Evolutionary conservation across 2,329 filamentous ascomycete genomes (phyloP).

Genomic region (Aureobasidium lini): DNA sequence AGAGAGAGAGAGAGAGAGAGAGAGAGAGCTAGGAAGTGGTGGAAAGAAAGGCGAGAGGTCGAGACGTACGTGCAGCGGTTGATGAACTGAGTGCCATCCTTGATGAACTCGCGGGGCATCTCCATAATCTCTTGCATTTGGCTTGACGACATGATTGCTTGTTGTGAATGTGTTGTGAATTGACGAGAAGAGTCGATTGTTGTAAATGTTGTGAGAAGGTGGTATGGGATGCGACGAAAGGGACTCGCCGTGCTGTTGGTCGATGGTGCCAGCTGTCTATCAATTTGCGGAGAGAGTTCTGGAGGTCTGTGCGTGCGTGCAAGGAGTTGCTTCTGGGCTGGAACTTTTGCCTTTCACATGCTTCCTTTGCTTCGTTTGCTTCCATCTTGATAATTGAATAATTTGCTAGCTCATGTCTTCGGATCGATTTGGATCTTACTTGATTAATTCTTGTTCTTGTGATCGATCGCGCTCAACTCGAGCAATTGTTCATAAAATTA

Average conservation of each 20-base stretch:
- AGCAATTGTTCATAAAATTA: background rate
- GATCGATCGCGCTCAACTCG: no score
- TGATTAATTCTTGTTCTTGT: no score
- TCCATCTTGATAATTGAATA: background rate
- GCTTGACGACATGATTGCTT: constrained; percentile 5
- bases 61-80: constrained; percentile 39
- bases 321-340: background rate
- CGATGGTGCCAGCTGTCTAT: background rate
- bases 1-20: no score
- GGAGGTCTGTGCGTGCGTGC: background rate
- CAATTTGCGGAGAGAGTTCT: constrained; percentile 1
- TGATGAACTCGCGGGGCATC: constrained; percentile 21
- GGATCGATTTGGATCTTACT: no score
- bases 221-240: background rate
- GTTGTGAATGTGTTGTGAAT: background rate
- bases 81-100: constrained; percentile 43
- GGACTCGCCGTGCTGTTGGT: background rate
- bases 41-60: background rate
- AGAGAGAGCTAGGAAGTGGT: background rate
- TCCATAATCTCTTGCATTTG: constrained; percentile 13
- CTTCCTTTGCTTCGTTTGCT: background rate
- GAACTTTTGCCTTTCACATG: background rate
- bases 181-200: background rate
- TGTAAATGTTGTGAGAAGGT: background rate
- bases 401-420: no score